Evolutionary conservation across 192 early-diverging fungal genomes (phyloP).

Genomic region (Backusella circina): DNA sequence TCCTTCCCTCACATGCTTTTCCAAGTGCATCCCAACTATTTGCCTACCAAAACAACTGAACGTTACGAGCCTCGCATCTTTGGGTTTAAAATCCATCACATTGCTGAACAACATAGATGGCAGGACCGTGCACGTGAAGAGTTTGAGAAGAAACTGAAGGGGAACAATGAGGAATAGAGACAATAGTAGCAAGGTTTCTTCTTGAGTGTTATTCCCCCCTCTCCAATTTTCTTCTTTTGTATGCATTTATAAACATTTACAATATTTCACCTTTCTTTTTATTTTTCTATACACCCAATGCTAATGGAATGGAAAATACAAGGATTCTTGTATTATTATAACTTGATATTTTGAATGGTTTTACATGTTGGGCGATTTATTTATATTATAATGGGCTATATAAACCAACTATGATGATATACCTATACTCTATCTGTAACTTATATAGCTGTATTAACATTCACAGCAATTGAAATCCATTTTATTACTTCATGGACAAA

Average conservation of each 20-base stretch:
- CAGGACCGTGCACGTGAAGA: conserved; percentile 79
- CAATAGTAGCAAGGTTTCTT: background rate
- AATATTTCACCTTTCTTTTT: background rate
- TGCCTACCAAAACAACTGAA: conserved; percentile 73
- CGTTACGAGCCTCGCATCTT: conserved; percentile 93
- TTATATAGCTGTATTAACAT: too few species aligned
- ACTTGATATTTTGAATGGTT: background rate
- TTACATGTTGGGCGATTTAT: too few species aligned
- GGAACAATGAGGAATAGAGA: background rate
- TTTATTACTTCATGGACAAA: too few species aligned
- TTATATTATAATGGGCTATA: too few species aligned
- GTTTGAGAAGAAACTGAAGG: conserved; percentile 4
- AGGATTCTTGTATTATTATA: background rate
- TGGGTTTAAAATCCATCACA: conserved; percentile 90
- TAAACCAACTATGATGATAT: too few species aligned
- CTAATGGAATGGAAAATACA: background rate
- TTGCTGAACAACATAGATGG: conserved; percentile 81
- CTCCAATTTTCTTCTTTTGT: background rate
- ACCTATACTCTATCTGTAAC: too few species aligned
- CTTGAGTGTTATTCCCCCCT: background rate
- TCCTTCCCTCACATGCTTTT: conserved; percentile 95
- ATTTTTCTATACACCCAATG: background rate
- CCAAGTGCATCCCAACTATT: conserved; percentile 78
- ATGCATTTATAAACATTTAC: background rate
- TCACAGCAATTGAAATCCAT: too few species aligned